Percentiles rank a stretch among this genome's conserved stretches.
phyloP scores from a whole-genome alignment of 805 yeast species.

The Tetrapisispora fleetii region DNA sequence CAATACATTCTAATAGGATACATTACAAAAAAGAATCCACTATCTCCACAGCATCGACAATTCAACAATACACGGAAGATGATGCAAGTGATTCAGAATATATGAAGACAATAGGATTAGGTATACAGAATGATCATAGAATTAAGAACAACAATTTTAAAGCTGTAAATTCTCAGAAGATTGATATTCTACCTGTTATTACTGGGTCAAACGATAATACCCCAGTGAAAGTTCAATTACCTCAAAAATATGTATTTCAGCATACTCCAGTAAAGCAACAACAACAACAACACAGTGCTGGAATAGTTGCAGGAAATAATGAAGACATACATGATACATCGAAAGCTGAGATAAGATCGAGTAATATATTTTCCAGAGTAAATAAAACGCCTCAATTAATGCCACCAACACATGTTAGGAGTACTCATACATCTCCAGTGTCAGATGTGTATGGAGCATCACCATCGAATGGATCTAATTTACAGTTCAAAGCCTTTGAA shows the following conservation, averaged over 20 bases:
- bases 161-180: constrained; percentile 9
- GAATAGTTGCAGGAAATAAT: no score
- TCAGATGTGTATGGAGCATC: neutral
- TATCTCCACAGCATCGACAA: constrained; percentile 27
- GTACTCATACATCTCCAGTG: neutral
- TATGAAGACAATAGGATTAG: constrained; percentile 11
- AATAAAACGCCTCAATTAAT: constrained; percentile 10
- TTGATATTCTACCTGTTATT: constrained; percentile 21
- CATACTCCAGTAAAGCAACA: constrained; percentile 25
- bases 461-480: constrained; percentile 1
- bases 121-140: constrained; percentile 7
- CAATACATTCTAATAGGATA: neutral
- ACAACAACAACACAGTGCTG: neutral
- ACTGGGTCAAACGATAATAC: constrained; percentile 25
- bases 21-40: constrained; percentile 22
- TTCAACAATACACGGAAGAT: constrained; percentile 20
- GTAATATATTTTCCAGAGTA: constrained; percentile 6
- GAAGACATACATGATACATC: neutral
- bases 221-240: constrained; percentile 9
- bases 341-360: neutral
- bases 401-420: constrained; percentile 5
- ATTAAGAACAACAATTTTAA: neutral
- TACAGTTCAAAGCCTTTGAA: constrained; percentile 27
- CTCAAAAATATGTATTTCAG: constrained; percentile 20
- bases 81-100: constrained; percentile 6